These are phyloP conservation scores for Piper longum DNA, from an alignment of 164 flowering plant species.

Conservation along the genomic window DNA sequence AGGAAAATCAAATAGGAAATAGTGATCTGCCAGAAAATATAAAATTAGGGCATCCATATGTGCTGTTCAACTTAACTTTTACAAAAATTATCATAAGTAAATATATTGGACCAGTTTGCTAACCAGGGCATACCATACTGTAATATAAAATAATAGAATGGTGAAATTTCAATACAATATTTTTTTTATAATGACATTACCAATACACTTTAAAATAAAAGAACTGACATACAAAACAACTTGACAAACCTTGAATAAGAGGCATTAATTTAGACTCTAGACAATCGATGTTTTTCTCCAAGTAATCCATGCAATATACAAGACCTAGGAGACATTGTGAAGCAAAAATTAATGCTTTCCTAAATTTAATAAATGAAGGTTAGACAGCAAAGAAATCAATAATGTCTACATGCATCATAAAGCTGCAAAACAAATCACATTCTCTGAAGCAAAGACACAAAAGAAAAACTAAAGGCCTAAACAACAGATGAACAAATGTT, in stretches of 20 bases:
- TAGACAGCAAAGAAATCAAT: not conserved
- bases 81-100: not conserved
- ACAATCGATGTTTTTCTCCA: conserved; percentile 96
- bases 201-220: no score
- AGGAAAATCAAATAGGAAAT: conserved; percentile 92
- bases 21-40: conserved; percentile 56
- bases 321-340: conserved; percentile 36
- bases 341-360: not conserved
- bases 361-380: not conserved
- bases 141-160: no score
- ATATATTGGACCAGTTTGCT: no score
- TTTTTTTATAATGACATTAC: no score
- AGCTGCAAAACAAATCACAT: no score
- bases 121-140: not conserved
- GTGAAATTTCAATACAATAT: no score
- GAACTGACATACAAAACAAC: not conserved
- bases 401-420: not conserved
- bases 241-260: conserved; percentile 57
- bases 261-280: conserved; percentile 62
- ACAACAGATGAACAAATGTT: not conserved
- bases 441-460: not conserved
- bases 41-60: not conserved
- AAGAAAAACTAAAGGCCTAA: no score
- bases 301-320: conserved; percentile 89
- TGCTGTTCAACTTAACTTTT: not conserved